A percentile compares a stretch with the other conserved stretches of the same genome.
Evolutionary conservation across 371 early-diverging fungal species (phyloP).

Genomic region (Parasitella parasitica): DNA sequence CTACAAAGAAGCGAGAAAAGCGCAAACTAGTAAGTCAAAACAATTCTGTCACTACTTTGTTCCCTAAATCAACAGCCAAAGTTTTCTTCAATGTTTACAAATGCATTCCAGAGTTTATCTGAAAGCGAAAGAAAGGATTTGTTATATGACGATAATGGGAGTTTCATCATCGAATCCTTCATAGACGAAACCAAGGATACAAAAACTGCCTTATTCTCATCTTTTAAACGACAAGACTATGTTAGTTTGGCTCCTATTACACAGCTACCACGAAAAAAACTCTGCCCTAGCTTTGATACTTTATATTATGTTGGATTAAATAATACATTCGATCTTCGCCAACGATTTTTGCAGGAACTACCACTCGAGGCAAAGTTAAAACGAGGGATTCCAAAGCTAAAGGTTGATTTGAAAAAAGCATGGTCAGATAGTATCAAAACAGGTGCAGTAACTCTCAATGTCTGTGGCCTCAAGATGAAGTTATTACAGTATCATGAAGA

Average conservation of each 20-base stretch:
- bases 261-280: background rate
- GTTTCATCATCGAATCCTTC: background rate
- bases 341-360: constrained; percentile 11
- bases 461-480: constrained; percentile 48
- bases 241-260: background rate
- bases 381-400: background rate
- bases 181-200: background rate
- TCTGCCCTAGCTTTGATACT: constrained; percentile 15
- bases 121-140: background rate
- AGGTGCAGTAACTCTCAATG: background rate
- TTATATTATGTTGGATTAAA: background rate
- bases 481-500: constrained; percentile 72
- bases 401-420: background rate
- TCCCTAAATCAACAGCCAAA: background rate
- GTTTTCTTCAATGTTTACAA: constrained; percentile 19
- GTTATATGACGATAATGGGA: constrained; percentile 1
- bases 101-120: constrained; percentile 8
- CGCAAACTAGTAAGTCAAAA: constrained; percentile 23
- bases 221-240: background rate
- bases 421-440: background rate
- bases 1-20: constrained; percentile 22
- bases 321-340: constrained; percentile 1
- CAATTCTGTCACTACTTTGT: background rate
- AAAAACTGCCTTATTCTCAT: background rate
- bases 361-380: background rate